Percentiles rank a stretch among this genome's conserved stretches.
Evolutionary conservation across 2,329 filamentous ascomycete genomes (phyloP).

Genomic region (Hypocrella siamensis): DNA sequence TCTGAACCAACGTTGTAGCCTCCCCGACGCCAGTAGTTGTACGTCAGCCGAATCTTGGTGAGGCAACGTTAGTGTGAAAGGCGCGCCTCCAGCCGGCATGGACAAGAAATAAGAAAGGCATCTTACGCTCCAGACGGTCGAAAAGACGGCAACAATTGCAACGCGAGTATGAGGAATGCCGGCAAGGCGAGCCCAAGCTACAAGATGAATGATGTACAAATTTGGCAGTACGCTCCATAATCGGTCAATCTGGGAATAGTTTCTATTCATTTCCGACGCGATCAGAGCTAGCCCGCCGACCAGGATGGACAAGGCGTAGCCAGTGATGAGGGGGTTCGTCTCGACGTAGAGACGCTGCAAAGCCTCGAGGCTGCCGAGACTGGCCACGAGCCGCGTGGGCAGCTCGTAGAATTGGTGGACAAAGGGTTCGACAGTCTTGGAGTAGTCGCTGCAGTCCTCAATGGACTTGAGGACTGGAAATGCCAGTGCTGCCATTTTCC

Average conservation of each 20-base stretch:
- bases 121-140: conserved; percentile 64
- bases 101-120: background rate
- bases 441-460: conserved; percentile 61
- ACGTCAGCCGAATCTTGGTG: conserved; percentile 63
- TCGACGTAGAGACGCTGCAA: conserved; percentile 59
- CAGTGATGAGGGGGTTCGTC: conserved; percentile 75
- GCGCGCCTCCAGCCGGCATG: background rate
- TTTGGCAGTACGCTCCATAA: conserved; percentile 83
- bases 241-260: conserved; percentile 94
- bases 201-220: conserved; percentile 73
- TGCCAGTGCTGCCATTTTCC: conserved; percentile 1
- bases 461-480: conserved; percentile 57
- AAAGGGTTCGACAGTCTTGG: conserved; percentile 60
- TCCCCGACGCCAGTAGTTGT: conserved; percentile 92
- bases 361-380: conserved; percentile 41
- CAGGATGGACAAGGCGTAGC: conserved; percentile 54
- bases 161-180: conserved; percentile 55
- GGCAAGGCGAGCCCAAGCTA: conserved; percentile 63
- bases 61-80: background rate
- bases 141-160: conserved; percentile 57
- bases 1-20: conserved; percentile 81
- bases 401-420: conserved; percentile 54
- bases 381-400: conserved; percentile 46
- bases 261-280: conserved; percentile 71
- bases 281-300: conserved; percentile 60